Conservation (phyloP, 768 basidiomycete species). For the Myochromella boudieri region DNA sequence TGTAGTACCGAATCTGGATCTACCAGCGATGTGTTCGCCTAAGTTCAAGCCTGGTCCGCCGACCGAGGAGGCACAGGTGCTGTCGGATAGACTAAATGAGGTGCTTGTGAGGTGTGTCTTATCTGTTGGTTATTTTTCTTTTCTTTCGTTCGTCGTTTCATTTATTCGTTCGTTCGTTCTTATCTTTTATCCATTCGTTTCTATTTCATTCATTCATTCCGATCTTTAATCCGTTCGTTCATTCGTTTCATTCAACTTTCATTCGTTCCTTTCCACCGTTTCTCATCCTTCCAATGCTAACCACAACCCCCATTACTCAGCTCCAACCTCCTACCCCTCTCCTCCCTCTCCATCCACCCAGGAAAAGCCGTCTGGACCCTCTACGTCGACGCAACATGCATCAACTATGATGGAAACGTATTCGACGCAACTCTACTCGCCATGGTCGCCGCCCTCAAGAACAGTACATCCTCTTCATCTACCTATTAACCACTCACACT, state of each 20-base stretch:
- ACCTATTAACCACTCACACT: not conserved
- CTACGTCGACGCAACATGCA: constrained; percentile 93
- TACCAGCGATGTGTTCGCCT: constrained; percentile 91
- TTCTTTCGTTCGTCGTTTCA: too few species aligned
- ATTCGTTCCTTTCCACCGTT: not conserved
- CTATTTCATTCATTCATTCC: too few species aligned
- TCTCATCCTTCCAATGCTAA: not conserved
- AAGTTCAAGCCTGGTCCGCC: constrained; percentile 96
- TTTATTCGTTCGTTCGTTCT: too few species aligned
- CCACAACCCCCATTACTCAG: not conserved
- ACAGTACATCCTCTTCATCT: constrained; percentile 54
- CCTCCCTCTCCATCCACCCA: constrained; percentile 75
- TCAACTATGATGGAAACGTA: constrained; percentile 96
- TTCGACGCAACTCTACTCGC: constrained; percentile 90
- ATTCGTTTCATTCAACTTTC: too few species aligned
- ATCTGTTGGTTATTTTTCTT: too few species aligned
- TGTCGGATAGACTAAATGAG: constrained; percentile 82
- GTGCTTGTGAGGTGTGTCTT: constrained; percentile 73
- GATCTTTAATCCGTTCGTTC: too few species aligned
- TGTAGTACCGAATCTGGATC: constrained; percentile 90
- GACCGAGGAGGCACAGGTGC: constrained; percentile 88
- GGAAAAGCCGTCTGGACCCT: constrained; percentile 88
- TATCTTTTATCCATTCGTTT: too few species aligned
- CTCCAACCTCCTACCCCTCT: constrained; percentile 43
- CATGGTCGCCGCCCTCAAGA: constrained; percentile 82